Evolutionary conservation across 2,329 filamentous ascomycete genomes (phyloP), one percentile per base, ranked within the genome.

Genomic region (Alternaria sp.): DNA sequence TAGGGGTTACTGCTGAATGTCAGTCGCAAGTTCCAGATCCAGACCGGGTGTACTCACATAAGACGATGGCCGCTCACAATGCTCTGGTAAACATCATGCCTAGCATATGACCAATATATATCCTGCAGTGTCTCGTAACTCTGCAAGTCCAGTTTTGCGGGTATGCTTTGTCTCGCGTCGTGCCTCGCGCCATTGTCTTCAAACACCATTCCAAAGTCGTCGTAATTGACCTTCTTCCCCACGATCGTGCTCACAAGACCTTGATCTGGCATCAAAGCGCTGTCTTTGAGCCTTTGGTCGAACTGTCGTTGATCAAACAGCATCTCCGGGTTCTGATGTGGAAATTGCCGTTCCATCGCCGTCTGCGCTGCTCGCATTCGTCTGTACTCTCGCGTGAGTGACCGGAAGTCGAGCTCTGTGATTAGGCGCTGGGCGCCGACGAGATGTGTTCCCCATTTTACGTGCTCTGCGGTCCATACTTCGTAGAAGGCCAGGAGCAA

Each of bases 361-460:
- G 75, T 77, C 30, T 83, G 77, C 67, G 83, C 76, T 67, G 84
- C 81, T 86, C 86, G 92, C 64, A 91, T 82, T 0, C 87, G 85
- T 64, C 94, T 87, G 62, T 93, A 89, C 58, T 89, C 86, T 60
- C 87, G 87, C 0, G 92, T 92, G 83, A 94, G 90, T 2, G 88
- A 86, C 10, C 86, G 86, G 64, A 94, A 92, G 54, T 96, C 91
- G 45, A 96, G 91, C 75, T 98, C 94, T 56, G 88, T 87, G 25
- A 98, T 86, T 28, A 98, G 85, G 66, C 94, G 91, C 44, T 91
- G 89, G 10, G 93, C 92, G 12, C 96, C 96, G 51, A 92, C 88
- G 41, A 98, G 84, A 80, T 98, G 96, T 65, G 92, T 95, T 74
- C 92, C 96, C 96, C 96, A 99, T 78, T 97, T 97, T 59, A 91